Percentiles rank a stretch among this genome's conserved stretches.
These are phyloP conservation scores for Hypoxylon cercidicola DNA, from an alignment of 495 filamentous ascomycete genomes.

Conservation along the genomic window DNA sequence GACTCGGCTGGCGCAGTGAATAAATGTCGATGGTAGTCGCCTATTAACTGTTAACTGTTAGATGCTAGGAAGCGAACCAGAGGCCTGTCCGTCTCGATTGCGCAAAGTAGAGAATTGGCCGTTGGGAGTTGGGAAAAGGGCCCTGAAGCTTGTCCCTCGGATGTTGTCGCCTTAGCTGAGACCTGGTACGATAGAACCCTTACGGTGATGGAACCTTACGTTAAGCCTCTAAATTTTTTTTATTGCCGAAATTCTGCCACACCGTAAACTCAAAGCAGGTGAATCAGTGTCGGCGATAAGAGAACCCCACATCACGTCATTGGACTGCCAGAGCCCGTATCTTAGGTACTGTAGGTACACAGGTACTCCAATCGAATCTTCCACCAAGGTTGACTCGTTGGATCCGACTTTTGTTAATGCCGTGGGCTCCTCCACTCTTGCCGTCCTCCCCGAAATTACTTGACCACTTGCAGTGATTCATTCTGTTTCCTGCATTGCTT, in stretches of 20 bases:
- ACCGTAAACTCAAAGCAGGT: slow-evolving; percentile 10
- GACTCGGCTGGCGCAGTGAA: neutral
- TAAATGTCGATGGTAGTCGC: slow-evolving; percentile 3
- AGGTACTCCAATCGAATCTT: too few species aligned
- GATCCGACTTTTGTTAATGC: too few species aligned
- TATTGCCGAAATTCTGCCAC: slow-evolving; percentile 33
- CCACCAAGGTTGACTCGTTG: too few species aligned
- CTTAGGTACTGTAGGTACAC: too few species aligned
- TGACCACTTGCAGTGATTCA: slow-evolving; percentile 4
- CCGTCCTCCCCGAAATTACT: slow-evolving; percentile 24
- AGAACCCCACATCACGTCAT: slow-evolving; percentile 15
- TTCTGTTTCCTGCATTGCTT: too few species aligned
- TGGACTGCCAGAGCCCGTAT: neutral
- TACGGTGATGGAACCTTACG: too few species aligned
- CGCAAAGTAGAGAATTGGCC: slow-evolving; percentile 17
- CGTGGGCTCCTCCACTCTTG: too few species aligned
- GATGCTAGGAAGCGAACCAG: slow-evolving; percentile 1
- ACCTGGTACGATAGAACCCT: neutral
- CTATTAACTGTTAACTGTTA: neutral
- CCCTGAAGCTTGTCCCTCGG: slow-evolving; percentile 9
- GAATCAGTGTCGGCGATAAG: slow-evolving; percentile 14
- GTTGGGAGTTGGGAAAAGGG: slow-evolving; percentile 30
- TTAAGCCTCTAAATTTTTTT: slow-evolving; percentile 13
- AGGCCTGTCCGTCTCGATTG: slow-evolving; percentile 23
- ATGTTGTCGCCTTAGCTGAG: slow-evolving; percentile 12